Evolutionary conservation across 352 stramenopile genomes (phyloP), one percentile per base, ranked within the genome.

Genomic region (Phytopythium litorale): DNA sequence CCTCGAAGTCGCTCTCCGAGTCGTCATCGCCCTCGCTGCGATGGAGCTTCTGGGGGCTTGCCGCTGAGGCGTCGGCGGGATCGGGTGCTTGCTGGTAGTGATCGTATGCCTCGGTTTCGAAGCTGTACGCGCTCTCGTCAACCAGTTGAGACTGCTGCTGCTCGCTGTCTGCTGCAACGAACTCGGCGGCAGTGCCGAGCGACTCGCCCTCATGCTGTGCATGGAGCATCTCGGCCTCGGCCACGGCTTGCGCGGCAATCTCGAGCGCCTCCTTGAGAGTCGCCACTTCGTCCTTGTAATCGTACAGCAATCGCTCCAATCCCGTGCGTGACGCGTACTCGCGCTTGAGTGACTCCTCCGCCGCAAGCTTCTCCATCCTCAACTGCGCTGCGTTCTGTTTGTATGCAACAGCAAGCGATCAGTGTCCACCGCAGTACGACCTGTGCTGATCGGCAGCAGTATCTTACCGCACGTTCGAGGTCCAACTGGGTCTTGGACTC

Each of bases 251-350:
- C 1, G 84, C 81, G 21, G 81, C 81, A 48, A 91, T 92, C 48
- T 83, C 73, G 21, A 92, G 74, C 12, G 84, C 84, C 55, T 92
- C 84, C 51, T 88, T 87, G 4, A 92, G 65, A 21, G 79, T 90
- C 28, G 86, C 81, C 21, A 87, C 72, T 28, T 92, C 81, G 55
- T 91, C 78, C 61, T 89, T 91, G 66, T 90, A 92, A 33, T 75
- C 63, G 42, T 83, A 80, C 11, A 91, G 57, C 53, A 88, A 67
- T 35, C 73, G 56, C 50, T 89, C 81, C 4, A 92, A 70, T 0
- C 66, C 68, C 1, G 50, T 60, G 42, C 78, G 78, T 1, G 79
- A 88, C 21, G 78, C 65, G 60, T 82, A 82, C 52, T 92, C 83
- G 11, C 73, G 71, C 50, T 85, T 72, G 19, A 92, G 73, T 4